Evolutionary conservation across 225 moss, liverwort and hornwort species (phyloP), one percentile per base, ranked within the genome.

Genomic region (Straminergon stramineum): DNA sequence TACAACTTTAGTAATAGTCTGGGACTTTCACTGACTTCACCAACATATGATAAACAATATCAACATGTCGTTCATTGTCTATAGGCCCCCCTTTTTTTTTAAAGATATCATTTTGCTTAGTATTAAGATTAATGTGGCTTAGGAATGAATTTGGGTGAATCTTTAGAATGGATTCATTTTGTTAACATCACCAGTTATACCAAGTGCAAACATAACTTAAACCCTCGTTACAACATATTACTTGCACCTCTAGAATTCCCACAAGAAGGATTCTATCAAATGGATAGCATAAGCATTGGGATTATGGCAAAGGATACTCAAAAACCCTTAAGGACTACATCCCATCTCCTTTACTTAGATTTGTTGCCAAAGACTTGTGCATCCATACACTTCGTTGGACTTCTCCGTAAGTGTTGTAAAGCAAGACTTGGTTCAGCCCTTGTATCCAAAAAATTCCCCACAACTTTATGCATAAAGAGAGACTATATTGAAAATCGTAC

Each of bases 41-140:
- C 0, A 2, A 2, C 3, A 34, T 5, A 13, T 34, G 13, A 3
- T 34, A 52, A 11, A 52, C 8, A 32, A 34, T 4, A 37, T 37
- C 24, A 35, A 31, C 30, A 31, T 35, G 23, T 22, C 22, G 14
- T 77, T 5, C 0, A 34, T 13, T 35, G 34, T 9, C 0, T 53
- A 9, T 14, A 35, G 15, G 23, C 1, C n/a, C n/a, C n/a, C n/a
- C n/a, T 78, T 14, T 78, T 18, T 9, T 15, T 4, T 55, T 32
- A 2, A 35, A 14, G 9, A 77, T 53, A 78, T 55, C 9, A 55
- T 55, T 52, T 55, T 9, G 2, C 6, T 35, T 3, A 35, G 0
- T 15, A 14, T 15, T 6, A 78, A 37, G 52, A 76, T 13, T 19
- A 28, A 5, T 24, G 4, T 37, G 15, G 16, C 37, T 56, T 24